Evolutionary conservation across 1,284 basidiomycete genomes (phyloP).

Genomic region (Sparassis latifolia): DNA sequence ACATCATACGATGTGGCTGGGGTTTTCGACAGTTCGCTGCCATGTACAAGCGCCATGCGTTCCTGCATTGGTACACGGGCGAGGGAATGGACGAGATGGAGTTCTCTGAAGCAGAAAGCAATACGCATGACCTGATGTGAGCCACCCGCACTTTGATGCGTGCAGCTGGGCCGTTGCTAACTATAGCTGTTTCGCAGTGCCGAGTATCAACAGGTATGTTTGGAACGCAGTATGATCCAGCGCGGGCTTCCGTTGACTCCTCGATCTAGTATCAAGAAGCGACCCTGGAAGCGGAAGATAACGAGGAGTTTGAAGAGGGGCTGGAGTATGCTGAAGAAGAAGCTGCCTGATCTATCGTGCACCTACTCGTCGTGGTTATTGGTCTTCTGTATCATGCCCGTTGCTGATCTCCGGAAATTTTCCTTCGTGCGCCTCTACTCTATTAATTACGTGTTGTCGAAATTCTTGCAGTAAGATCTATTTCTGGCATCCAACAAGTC

Average conservation of each 20-base stretch:
- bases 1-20: neutral
- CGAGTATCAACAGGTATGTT: constrained; percentile 64
- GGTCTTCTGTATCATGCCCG: too few relatives aligned
- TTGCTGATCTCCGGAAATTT: too few relatives aligned
- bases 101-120: constrained; percentile 87
- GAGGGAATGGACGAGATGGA: constrained; percentile 94
- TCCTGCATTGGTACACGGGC: constrained; percentile 87
- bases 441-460: too few relatives aligned
- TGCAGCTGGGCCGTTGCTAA: neutral
- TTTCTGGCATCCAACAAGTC: too few relatives aligned
- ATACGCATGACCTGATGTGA: constrained; percentile 75
- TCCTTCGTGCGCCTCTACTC: too few relatives aligned
- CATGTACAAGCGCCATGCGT: constrained; percentile 83
- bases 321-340: constrained; percentile 9
- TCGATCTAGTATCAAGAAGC: constrained; percentile 59
- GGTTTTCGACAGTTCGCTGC: constrained; percentile 51
- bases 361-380: too few relatives aligned
- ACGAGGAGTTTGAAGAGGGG: constrained; percentile 22
- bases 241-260: constrained; percentile 6
- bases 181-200: constrained; percentile 39
- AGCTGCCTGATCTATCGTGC: too few relatives aligned
- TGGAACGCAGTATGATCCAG: neutral
- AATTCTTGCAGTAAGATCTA: too few relatives aligned
- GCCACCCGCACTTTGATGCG: constrained; percentile 22
- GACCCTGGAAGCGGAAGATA: constrained; percentile 33